phyloP scores from a whole-genome alignment of 305 asterid species.

The Plantago coronopus region DNA sequence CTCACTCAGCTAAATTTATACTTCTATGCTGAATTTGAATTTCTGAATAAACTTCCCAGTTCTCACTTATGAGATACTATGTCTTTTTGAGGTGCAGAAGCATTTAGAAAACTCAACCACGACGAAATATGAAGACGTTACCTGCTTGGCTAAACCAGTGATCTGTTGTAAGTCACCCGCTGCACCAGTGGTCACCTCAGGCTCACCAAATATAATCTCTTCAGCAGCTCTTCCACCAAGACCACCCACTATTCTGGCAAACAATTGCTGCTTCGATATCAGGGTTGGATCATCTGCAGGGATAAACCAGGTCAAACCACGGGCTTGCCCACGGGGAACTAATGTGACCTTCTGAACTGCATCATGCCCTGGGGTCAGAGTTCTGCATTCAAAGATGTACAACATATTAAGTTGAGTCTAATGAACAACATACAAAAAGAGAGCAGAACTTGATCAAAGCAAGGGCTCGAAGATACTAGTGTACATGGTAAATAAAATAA shows the following conservation, averaged over 20 bases:
- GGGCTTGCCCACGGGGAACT: conserved; percentile 90
- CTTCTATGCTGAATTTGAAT: too few species aligned
- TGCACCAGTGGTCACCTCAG: conserved; percentile 93
- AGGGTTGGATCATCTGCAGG: conserved; percentile 92
- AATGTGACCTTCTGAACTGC: conserved; percentile 89
- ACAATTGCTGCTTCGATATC: conserved; percentile 85
- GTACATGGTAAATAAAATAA: too few species aligned
- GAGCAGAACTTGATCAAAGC: background rate
- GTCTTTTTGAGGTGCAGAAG: too few species aligned
- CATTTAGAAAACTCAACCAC: too few species aligned
- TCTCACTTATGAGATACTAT: too few species aligned
- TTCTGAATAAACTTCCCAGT: too few species aligned
- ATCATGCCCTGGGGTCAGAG: conserved; percentile 92
- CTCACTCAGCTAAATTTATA: too few species aligned
- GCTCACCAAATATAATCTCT: conserved; percentile 83
- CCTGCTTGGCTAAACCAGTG: conserved; percentile 87
- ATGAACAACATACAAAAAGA: background rate
- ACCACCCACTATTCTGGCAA: conserved; percentile 90
- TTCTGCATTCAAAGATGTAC: conserved; percentile 44
- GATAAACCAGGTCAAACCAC: conserved; percentile 94
- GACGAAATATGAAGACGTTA: conserved; percentile 15
- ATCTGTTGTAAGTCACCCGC: conserved; percentile 92
- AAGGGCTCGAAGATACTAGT: background rate
- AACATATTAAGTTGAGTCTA: background rate
- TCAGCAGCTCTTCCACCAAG: conserved; percentile 99